Conservation (phyloP, 768 basidiomycete species). For the Butyriboletus loyo region DNA sequence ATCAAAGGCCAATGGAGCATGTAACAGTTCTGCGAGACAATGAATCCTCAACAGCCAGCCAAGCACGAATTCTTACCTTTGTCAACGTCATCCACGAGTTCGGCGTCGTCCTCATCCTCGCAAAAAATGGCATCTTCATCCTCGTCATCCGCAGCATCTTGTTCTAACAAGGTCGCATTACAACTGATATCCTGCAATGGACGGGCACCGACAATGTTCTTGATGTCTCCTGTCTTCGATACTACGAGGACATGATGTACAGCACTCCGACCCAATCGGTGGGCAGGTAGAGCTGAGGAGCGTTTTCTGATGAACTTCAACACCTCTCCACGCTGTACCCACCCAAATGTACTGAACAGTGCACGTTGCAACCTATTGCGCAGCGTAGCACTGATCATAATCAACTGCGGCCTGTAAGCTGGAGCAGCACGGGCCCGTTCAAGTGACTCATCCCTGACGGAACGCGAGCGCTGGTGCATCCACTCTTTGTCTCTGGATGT, state of each 20-base stretch:
- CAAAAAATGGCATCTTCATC: slow-evolving; percentile 22
- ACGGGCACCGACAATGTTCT: slow-evolving; percentile 52
- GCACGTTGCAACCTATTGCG: slow-evolving; percentile 40
- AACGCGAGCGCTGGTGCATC: neutral
- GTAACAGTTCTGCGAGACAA: slow-evolving; percentile 39
- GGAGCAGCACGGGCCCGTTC: slow-evolving; percentile 5
- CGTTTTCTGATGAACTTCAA: slow-evolving; percentile 24
- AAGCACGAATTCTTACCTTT: slow-evolving; percentile 14
- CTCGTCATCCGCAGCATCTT: neutral
- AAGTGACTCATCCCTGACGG: slow-evolving; percentile 5
- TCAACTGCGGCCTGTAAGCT: slow-evolving; percentile 50
- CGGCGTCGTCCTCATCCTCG: slow-evolving; percentile 19
- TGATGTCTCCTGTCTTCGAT: slow-evolving; percentile 46
- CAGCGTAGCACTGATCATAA: slow-evolving; percentile 72
- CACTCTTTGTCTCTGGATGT: slow-evolving; percentile 22
- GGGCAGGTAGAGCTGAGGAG: slow-evolving; percentile 26
- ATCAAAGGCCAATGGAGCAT: slow-evolving; percentile 52
- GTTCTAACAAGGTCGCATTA: neutral
- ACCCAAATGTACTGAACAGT: slow-evolving; percentile 54
- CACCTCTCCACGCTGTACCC: slow-evolving; percentile 48
- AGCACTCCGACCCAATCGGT: slow-evolving; percentile 28
- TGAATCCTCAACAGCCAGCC: slow-evolving; percentile 6
- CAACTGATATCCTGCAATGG: slow-evolving; percentile 2
- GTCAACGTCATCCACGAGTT: slow-evolving; percentile 20
- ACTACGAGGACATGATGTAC: slow-evolving; percentile 63